Evolutionary conservation across 106 monocot species (phyloP).

Genomic region (Dioscorea alata): DNA sequence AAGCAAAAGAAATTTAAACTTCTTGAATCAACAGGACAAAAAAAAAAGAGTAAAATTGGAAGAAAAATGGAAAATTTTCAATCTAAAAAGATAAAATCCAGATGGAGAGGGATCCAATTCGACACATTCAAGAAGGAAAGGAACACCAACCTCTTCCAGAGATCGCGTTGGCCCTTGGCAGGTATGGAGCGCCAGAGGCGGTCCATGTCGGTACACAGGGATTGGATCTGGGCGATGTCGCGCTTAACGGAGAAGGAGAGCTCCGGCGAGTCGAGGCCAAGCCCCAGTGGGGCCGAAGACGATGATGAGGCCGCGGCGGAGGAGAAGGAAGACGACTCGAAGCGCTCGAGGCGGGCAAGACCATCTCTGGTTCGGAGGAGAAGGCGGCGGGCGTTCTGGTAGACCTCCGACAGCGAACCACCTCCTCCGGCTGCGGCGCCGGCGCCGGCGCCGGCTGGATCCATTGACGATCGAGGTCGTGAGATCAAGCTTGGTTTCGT

Average conservation of each 20-base stretch:
- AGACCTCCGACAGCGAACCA: constrained; percentile 64
- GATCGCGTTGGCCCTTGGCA: constrained; percentile 66
- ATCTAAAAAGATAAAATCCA: too few species aligned
- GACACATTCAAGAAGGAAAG: too few species aligned
- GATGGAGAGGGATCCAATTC: too few species aligned
- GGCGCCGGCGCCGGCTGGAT: constrained; percentile 12
- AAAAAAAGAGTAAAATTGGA: too few species aligned
- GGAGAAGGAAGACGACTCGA: constrained; percentile 42
- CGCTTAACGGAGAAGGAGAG: constrained; percentile 39
- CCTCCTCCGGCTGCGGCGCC: constrained; percentile 30
- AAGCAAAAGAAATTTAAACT: too few species aligned
- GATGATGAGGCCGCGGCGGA: constrained; percentile 21
- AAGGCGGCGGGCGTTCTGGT: constrained; percentile 66
- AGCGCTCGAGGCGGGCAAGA: constrained; percentile 45
- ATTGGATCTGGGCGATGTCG: constrained; percentile 77
- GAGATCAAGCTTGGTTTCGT: too few species aligned
- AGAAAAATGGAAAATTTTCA: too few species aligned
- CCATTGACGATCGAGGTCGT: too few species aligned
- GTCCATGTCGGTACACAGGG: constrained; percentile 84
- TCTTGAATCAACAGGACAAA: too few species aligned
- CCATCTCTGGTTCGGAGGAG: constrained; percentile 61
- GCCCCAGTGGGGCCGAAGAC: background rate
- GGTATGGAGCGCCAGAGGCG: constrained; percentile 75
- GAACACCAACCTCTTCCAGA: constrained; percentile 72
- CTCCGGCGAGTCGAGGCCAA: constrained; percentile 27